Percentiles rank a stretch among this genome's conserved stretches.
Evolutionary conservation across 441 rosid species (phyloP).

Genomic region (Aquilaria agallochum): DNA sequence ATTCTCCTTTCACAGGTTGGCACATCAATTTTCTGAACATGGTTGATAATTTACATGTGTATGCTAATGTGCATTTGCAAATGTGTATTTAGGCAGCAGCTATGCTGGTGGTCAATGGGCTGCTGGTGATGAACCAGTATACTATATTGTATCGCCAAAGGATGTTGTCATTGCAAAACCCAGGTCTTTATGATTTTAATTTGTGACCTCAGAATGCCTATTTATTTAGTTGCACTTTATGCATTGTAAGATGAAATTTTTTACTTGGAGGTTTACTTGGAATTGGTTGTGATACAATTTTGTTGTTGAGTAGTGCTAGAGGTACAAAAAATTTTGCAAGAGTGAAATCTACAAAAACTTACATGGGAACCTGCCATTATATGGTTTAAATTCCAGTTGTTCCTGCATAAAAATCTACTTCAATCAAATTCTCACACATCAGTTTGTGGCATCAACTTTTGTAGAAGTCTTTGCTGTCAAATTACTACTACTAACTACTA

Average conservation of each 20-base stretch:
- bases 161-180: conserved; percentile 99
- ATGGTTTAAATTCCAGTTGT: no score
- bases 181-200: conserved; percentile 48
- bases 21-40: conserved; percentile 19
- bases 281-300: conserved; percentile 7
- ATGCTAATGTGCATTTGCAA: conserved; percentile 18
- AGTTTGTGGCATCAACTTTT: no score
- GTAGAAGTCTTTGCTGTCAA: no score
- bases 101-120: conserved; percentile 99
- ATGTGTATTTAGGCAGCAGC: conserved; percentile 76
- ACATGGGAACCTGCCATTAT: no score
- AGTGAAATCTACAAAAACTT: no score
- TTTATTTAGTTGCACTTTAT: background rate
- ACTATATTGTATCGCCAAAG: conserved; percentile 96
- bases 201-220: conserved; percentile 4
- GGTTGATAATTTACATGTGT: conserved; percentile 19
- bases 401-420: no score
- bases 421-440: no score
- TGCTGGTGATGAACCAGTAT: conserved; percentile 96
- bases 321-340: background rate
- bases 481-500: no score
- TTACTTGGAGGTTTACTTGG: conserved; percentile 7
- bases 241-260: background rate
- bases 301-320: background rate
- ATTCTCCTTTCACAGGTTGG: conserved; percentile 96